phyloP scores from a whole-genome alignment of 1,284 basidiomycete species.

The Cryptococcus sp. region DNA sequence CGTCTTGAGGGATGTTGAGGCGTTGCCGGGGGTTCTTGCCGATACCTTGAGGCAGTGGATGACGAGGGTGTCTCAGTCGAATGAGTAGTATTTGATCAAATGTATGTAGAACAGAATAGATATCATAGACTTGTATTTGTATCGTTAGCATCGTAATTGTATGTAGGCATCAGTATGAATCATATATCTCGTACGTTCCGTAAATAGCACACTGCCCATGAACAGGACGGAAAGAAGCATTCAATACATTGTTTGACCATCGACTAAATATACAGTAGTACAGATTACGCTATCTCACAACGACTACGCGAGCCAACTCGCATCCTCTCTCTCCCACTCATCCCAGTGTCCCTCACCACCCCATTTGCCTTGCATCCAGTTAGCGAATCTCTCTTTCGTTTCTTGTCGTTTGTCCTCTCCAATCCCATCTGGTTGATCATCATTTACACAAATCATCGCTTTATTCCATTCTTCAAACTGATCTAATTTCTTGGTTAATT shows the following conservation, averaged over 20 bases:
- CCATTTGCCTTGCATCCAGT: conserved; percentile 23
- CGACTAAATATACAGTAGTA: no score
- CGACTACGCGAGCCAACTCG: no score
- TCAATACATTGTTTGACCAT: no score
- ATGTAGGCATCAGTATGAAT: no score
- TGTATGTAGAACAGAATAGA: not conserved
- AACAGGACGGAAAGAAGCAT: no score
- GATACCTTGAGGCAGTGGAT: conserved; percentile 82
- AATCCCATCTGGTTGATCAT: conserved; percentile 32
- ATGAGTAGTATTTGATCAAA: conserved; percentile 19
- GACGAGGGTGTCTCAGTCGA: conserved; percentile 43
- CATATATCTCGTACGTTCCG: no score
- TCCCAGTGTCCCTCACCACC: conserved; percentile 12
- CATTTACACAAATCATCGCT: conserved; percentile 36
- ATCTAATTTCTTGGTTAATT: not conserved
- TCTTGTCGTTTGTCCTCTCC: not conserved
- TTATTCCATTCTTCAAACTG: not conserved
- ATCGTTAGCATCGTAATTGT: no score
- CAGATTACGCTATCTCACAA: no score
- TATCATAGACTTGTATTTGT: no score
- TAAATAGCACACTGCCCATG: no score
- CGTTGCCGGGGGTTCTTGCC: conserved; percentile 86
- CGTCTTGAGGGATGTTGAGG: conserved; percentile 83
- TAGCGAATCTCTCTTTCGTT: conserved; percentile 7
- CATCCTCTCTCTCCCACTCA: conserved; percentile 17